Evolutionary conservation across 148 eudicot genomes (phyloP), one percentile per base, ranked within the genome.

Genomic region (Vaccinium darrowii): DNA sequence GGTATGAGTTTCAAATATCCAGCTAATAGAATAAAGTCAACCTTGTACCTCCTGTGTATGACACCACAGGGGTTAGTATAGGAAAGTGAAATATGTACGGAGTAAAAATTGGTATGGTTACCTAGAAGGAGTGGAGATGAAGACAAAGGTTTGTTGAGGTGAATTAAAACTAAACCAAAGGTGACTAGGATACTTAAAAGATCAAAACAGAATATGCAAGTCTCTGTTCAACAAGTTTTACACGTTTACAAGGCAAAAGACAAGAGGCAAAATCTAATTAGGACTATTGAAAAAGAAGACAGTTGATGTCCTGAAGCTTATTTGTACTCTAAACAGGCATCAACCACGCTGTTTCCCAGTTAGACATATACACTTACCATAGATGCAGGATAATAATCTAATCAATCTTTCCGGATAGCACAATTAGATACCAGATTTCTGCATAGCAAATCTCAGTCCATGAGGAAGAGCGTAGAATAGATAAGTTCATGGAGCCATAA

Each of bases 1-100:
- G 98, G 98, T 87, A 97, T 93, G 27, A 90, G 93, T 84, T 94
- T 89, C 54, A 91, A 88, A 86, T 85, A 94, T 87, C 97, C 94
- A 84, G 95, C 98, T 87, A 94, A 88, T 62, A 87, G 90, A 78
- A 86, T 84, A 74, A 86, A 84, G 85, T 88, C 83, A 82, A 86
- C 85, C 23, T 88, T 81, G 84, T 81, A 89, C 71, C 84, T 86
- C 88, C 94, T 92, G 91, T 58, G 79, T 62, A 67, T 5, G 2
- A 36, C 23, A 80, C 13, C 21, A 50, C 11, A 58, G 39, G 51
- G 12, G 71, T 84, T 57, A 77, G 53, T 19, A 50, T 21, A n/a
- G n/a, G 33, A 63, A 76, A 77, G 15, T 14, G n/a, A 53, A 76
- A 81, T 43, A 43, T 43, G 47, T 43, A 43, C 0, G 47, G 47